Percentiles rank a stretch among this genome's conserved stretches.
Conservation (phyloP, 2,329 filamentous ascomycete genomes). For the Clarireedia homoeocarpa region DNA sequence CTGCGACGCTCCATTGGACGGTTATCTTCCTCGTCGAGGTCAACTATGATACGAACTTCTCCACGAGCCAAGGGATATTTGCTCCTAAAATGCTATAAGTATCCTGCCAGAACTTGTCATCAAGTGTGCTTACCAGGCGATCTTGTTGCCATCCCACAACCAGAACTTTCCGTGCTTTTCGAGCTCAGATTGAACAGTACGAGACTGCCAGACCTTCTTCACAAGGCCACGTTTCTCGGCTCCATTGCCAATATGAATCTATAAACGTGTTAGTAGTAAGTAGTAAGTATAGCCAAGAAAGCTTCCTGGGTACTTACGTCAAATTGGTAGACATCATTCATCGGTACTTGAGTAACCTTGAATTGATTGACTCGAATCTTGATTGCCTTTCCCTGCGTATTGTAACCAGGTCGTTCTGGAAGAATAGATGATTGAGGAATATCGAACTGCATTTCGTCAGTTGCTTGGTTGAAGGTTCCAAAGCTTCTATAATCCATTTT, state of each 20-base stretch:
- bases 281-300: background rate
- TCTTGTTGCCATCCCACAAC: slow-evolving; percentile 75
- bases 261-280: background rate
- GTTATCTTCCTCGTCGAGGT: slow-evolving; percentile 61
- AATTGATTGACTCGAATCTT: slow-evolving; percentile 65
- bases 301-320: slow-evolving; percentile 53
- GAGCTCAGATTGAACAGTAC: slow-evolving; percentile 48
- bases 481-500: slow-evolving; percentile 26
- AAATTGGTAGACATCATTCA: slow-evolving; percentile 67
- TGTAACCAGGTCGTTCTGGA: slow-evolving; percentile 46
- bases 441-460: slow-evolving; percentile 18
- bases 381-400: slow-evolving; percentile 47
- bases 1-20: slow-evolving; percentile 18
- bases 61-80: slow-evolving; percentile 18
- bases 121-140: slow-evolving; percentile 64
- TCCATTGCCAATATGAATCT: slow-evolving; percentile 60
- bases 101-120: background rate
- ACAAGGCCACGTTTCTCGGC: slow-evolving; percentile 56
- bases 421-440: slow-evolving; percentile 12
- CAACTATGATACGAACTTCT: slow-evolving; percentile 52
- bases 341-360: slow-evolving; percentile 53
- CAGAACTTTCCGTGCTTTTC: slow-evolving; percentile 41
- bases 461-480: slow-evolving; percentile 18
- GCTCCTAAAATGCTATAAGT: slow-evolving; percentile 31
- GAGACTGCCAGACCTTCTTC: slow-evolving; percentile 68